Percentiles rank a stretch among this genome's conserved stretches.
phyloP scores from a whole-genome alignment of 257 asterid genomes.

The Nemophila menziesii region DNA sequence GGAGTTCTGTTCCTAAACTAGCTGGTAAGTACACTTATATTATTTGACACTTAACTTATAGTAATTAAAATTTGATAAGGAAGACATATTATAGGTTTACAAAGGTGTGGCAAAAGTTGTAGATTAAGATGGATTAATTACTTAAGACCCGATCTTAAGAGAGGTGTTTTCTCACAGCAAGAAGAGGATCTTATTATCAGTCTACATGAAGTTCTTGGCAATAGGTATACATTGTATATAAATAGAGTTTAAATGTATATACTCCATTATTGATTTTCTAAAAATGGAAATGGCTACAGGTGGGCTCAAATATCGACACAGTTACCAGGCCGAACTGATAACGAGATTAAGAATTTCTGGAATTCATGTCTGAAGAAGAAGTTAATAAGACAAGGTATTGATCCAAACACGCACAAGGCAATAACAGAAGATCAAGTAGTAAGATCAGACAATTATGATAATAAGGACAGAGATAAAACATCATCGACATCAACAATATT shows the following conservation, averaged over 20 bases:
- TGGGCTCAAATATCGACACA: slow-evolving; percentile 91
- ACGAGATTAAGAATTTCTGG: slow-evolving; percentile 87
- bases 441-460: too few species aligned
- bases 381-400: slow-evolving; percentile 64
- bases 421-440: slow-evolving; percentile 13
- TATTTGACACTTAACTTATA: background rate
- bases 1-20: slow-evolving; percentile 88
- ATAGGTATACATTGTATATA: too few species aligned
- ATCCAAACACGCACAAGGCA: slow-evolving; percentile 69
- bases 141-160: slow-evolving; percentile 75
- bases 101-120: slow-evolving; percentile 84
- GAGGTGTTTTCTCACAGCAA: slow-evolving; percentile 73
- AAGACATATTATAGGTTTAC: slow-evolving; percentile 40
- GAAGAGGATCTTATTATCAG: slow-evolving; percentile 62
- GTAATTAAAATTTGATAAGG: background rate
- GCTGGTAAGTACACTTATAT: slow-evolving; percentile 40
- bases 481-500: slow-evolving; percentile 12
- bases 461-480: slow-evolving; percentile 12
- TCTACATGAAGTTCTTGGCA: slow-evolving; percentile 62
- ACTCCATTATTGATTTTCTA: too few species aligned
- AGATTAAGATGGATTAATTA: slow-evolving; percentile 83
- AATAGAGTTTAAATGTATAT: too few species aligned
- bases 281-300: slow-evolving; percentile 38
- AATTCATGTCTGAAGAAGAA: slow-evolving; percentile 70
- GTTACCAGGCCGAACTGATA: slow-evolving; percentile 80